Conservation (phyloP, 805 yeast genomes). For the Yarrowia yakushimensis region DNA sequence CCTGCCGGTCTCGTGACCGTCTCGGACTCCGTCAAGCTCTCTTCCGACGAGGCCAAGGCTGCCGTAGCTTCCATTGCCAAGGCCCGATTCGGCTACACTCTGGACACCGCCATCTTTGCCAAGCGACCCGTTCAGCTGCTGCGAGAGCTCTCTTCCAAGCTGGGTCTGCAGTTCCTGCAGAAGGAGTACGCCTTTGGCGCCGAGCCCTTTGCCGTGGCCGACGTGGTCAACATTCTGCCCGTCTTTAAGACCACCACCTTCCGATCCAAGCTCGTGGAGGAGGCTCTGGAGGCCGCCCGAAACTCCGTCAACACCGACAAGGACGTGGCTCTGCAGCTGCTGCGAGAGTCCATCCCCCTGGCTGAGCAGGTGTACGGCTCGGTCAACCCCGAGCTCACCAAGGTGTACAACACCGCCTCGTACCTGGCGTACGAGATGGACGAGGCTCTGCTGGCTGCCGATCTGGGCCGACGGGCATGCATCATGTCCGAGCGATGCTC, state of each 20-base stretch:
- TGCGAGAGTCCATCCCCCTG: slow-evolving; percentile 66
- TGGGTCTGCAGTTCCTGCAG: slow-evolving; percentile 82
- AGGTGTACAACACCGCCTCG: slow-evolving; percentile 62
- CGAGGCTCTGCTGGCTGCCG: slow-evolving; percentile 55
- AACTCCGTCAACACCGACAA: slow-evolving; percentile 33
- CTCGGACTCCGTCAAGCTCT: slow-evolving; percentile 33
- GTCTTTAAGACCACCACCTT: slow-evolving; percentile 67
- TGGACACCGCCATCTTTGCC: not conserved
- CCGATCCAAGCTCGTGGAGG: slow-evolving; percentile 66
- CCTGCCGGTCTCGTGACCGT: slow-evolving; percentile 46
- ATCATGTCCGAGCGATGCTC: slow-evolving; percentile 71
- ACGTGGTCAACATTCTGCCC: slow-evolving; percentile 69
- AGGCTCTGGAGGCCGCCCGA: slow-evolving; percentile 48
- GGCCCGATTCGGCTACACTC: not conserved
- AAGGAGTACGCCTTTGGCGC: slow-evolving; percentile 46
- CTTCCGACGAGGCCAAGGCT: slow-evolving; percentile 49
- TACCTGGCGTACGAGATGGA: slow-evolving; percentile 62
- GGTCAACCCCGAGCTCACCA: slow-evolving; percentile 75
- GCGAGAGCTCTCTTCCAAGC: slow-evolving; percentile 68
- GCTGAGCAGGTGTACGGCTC: slow-evolving; percentile 81
- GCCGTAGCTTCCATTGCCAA: not conserved
- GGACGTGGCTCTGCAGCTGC: slow-evolving; percentile 57
- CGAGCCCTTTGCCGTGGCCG: slow-evolving; percentile 52
- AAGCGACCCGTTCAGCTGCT: slow-evolving; percentile 44
- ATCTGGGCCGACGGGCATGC: slow-evolving; percentile 63